Evolutionary conservation across 208 protist species (phyloP).

Genomic region (Leishmania arabica): DNA sequence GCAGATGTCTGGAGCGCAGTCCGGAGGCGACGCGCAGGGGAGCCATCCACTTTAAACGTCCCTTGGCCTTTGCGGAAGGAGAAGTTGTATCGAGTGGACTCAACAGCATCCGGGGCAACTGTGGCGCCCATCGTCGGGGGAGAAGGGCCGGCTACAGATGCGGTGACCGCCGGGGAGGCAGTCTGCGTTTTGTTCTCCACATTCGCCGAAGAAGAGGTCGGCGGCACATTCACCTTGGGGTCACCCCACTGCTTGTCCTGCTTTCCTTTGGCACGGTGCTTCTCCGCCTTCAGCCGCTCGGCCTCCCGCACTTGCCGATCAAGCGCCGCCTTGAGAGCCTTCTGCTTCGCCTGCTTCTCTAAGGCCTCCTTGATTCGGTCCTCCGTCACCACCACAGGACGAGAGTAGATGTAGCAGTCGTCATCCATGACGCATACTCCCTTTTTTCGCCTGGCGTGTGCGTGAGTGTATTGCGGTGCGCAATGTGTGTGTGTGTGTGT

Average conservation of each 20-base stretch:
- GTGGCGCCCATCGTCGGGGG: neutral
- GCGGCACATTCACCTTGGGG: constrained; percentile 1
- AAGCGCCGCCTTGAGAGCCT: constrained; percentile 58
- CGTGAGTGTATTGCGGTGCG: neutral
- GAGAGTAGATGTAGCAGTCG: constrained; percentile 39
- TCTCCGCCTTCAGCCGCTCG: constrained; percentile 31
- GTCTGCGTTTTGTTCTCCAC: neutral
- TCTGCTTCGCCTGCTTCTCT: constrained; percentile 67
- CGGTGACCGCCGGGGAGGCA: neutral
- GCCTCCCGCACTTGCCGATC: constrained; percentile 70
- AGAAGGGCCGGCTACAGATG: neutral
- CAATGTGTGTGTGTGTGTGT: too few relatives aligned
- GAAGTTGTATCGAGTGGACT: constrained; percentile 49
- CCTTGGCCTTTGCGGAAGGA: constrained; percentile 46
- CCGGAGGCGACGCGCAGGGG: constrained; percentile 1
- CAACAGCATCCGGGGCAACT: neutral
- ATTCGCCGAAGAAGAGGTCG: neutral
- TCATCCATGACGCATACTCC: constrained; percentile 8
- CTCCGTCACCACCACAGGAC: constrained; percentile 62
- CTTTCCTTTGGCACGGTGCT: constrained; percentile 22
- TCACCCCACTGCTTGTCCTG: neutral
- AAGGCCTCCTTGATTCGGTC: constrained; percentile 59
- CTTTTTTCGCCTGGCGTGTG: neutral
- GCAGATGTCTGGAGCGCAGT: constrained; percentile 19
- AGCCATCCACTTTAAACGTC: constrained; percentile 34